Evolutionary conservation across 768 basidiomycete species (phyloP).

Genomic region (Boletus sp.): DNA sequence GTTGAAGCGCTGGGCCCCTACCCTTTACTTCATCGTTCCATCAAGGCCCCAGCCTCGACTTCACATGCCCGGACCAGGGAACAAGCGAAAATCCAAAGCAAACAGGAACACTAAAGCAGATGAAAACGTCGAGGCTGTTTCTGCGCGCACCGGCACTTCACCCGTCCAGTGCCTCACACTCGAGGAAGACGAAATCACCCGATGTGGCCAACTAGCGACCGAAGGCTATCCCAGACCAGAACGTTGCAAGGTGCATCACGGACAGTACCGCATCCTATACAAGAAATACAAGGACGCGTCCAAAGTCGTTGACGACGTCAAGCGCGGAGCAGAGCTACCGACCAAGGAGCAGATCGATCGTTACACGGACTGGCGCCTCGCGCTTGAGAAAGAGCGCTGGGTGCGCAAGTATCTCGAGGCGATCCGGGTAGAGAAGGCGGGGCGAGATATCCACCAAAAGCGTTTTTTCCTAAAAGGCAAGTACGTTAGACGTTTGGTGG

Average conservation of each 20-base stretch:
- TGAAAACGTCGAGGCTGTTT: background rate
- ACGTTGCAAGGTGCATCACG: conserved; percentile 27
- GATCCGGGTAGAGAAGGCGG: conserved; percentile 31
- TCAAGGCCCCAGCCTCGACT: background rate
- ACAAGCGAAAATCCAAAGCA: conserved; percentile 6
- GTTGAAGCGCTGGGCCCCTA: too few species aligned
- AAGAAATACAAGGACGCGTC: conserved; percentile 30
- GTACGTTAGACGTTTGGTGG: background rate
- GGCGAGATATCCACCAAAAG: conserved; percentile 30
- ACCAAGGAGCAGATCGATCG: conserved; percentile 12
- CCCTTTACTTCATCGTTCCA: too few species aligned
- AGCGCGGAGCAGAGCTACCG: conserved; percentile 15
- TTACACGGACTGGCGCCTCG: conserved; percentile 10
- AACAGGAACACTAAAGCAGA: background rate
- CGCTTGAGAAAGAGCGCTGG: conserved; percentile 22
- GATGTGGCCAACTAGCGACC: conserved; percentile 19
- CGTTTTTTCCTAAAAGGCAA: conserved; percentile 35
- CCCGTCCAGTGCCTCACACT: conserved; percentile 16
- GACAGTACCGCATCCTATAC: conserved; percentile 25
- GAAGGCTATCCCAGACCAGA: conserved; percentile 15
- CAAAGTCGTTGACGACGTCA: conserved; percentile 22
- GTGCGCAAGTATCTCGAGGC: conserved; percentile 32
- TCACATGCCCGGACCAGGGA: conserved; percentile 11
- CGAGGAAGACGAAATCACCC: conserved; percentile 28
- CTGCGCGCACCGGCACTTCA: background rate